phyloP scores from a whole-genome alignment of 2,329 filamentous ascomycete species.

The Lecanosticta acicola region DNA sequence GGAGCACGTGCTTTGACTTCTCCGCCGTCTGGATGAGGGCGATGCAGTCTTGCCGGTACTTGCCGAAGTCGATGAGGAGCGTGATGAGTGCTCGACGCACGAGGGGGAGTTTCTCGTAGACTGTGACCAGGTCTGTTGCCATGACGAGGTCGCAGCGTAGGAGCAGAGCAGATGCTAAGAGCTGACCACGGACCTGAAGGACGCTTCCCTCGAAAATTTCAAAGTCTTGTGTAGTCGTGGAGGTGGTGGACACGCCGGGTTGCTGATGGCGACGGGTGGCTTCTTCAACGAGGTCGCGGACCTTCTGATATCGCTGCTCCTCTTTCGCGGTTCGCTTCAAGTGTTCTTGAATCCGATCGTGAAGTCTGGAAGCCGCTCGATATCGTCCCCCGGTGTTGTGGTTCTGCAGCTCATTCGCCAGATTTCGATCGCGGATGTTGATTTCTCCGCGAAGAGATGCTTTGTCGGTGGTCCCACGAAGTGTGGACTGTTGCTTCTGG shows the following conservation, averaged over 20 bases:
- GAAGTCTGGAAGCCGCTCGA: background rate
- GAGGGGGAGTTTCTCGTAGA: slow-evolving; percentile 14
- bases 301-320: slow-evolving; percentile 48
- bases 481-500: slow-evolving; percentile 15
- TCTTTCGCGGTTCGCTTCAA: slow-evolving; percentile 35
- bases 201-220: slow-evolving; percentile 19
- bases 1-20: slow-evolving; percentile 34
- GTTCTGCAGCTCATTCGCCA: background rate
- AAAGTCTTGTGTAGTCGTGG: slow-evolving; percentile 4
- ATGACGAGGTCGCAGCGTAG: slow-evolving; percentile 48
- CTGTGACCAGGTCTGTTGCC: slow-evolving; percentile 40
- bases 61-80: slow-evolving; percentile 31
- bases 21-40: slow-evolving; percentile 38
- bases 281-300: slow-evolving; percentile 43
- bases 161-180: slow-evolving; percentile 43
- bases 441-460: slow-evolving; percentile 1
- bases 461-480: slow-evolving; percentile 7
- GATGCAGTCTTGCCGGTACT: slow-evolving; percentile 38
- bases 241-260: slow-evolving; percentile 1
- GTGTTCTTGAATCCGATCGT: slow-evolving; percentile 22
- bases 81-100: no score
- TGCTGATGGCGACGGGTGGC: slow-evolving; percentile 32
- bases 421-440: background rate
- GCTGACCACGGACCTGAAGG: slow-evolving; percentile 27
- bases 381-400: slow-evolving; percentile 14